Conservation (phyloP, 495 filamentous ascomycete species). For the Xylaria intraflava region DNA sequence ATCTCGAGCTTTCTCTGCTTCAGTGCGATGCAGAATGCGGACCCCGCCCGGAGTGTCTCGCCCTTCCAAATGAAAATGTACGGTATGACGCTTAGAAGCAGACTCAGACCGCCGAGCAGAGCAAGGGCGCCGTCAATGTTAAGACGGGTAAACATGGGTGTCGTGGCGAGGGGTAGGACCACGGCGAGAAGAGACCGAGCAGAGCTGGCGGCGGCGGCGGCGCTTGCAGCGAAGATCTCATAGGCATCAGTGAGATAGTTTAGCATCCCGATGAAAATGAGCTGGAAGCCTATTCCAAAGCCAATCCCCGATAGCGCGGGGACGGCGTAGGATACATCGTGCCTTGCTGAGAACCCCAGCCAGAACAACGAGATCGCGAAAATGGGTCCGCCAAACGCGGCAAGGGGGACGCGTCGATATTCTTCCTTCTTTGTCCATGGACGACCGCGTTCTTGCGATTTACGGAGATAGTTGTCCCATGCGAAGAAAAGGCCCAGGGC, state of each 20-base stretch:
- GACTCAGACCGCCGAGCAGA: constrained; percentile 32
- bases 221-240: constrained; percentile 63
- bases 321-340: constrained; percentile 53
- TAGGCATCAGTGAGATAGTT: constrained; percentile 77
- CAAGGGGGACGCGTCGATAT: constrained; percentile 57
- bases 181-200: constrained; percentile 58
- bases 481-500: constrained; percentile 49
- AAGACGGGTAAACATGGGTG: constrained; percentile 32
- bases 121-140: constrained; percentile 34
- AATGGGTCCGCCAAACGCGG: constrained; percentile 58
- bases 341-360: constrained; percentile 60
- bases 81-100: constrained; percentile 34
- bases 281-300: constrained; percentile 62
- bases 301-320: constrained; percentile 58
- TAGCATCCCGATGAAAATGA: constrained; percentile 56
- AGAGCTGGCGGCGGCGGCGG: constrained; percentile 58
- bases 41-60: constrained; percentile 27
- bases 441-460: constrained; percentile 16
- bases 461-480: constrained; percentile 27
- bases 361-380: constrained; percentile 62
- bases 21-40: constrained; percentile 33
- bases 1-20: constrained; percentile 33
- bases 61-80: constrained; percentile 40
- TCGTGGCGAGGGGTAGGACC: constrained; percentile 45
- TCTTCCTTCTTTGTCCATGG: constrained; percentile 46